Evolutionary conservation across 306 rosid genomes (phyloP).

Genomic region (Pterocarpus santalinus): DNA sequence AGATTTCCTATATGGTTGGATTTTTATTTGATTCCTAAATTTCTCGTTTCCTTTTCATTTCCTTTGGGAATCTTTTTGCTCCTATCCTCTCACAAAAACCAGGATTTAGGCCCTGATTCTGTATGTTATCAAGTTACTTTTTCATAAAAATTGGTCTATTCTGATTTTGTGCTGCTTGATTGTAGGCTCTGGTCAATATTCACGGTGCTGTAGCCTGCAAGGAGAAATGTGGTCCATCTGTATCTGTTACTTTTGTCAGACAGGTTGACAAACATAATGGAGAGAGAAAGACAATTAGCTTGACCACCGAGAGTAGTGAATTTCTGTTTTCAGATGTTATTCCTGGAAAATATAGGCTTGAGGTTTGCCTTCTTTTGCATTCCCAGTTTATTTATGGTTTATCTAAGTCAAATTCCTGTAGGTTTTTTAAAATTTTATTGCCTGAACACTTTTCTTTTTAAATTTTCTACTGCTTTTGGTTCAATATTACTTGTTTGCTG

Average conservation of each 20-base stretch:
- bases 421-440: constrained; percentile 32
- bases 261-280: constrained; percentile 59
- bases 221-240: constrained; percentile 83
- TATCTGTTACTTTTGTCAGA: constrained; percentile 76
- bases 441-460: constrained; percentile 22
- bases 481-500: constrained; percentile 31
- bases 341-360: constrained; percentile 93
- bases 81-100: neutral
- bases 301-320: constrained; percentile 69
- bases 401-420: constrained; percentile 17
- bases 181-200: constrained; percentile 89
- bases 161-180: constrained; percentile 39
- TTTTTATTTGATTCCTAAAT: constrained; percentile 30
- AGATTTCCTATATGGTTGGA: neutral
- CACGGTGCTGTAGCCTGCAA: constrained; percentile 81
- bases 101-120: constrained; percentile 17
- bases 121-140: neutral
- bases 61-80: constrained; percentile 30
- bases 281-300: constrained; percentile 67
- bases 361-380: constrained; percentile 63
- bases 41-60: constrained; percentile 22
- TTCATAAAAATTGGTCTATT: constrained; percentile 25
- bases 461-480: constrained; percentile 25
- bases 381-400: constrained; percentile 34
- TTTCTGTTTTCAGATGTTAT: constrained; percentile 73